These are phyloP conservation scores for Tilletia caries DNA, from an alignment of 1,284 basidiomycete genomes.

Conservation along the genomic window DNA sequence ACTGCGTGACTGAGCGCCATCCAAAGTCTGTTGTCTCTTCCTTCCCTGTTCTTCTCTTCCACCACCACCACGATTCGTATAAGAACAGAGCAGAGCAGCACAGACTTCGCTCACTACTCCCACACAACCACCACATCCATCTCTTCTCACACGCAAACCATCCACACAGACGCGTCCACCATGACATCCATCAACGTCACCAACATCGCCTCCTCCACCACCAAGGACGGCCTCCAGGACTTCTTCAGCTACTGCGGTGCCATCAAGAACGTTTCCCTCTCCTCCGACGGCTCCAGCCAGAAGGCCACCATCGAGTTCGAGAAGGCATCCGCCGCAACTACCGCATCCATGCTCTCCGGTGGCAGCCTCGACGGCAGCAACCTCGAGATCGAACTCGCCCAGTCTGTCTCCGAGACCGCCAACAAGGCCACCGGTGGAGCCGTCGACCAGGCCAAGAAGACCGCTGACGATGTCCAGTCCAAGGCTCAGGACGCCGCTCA, in stretches of 20 bases:
- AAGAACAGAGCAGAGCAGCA: too few relatives aligned
- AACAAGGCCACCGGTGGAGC: conserved; percentile 12
- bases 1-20: too few relatives aligned
- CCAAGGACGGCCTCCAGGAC: conserved; percentile 39
- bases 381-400: conserved; percentile 28
- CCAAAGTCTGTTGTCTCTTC: too few relatives aligned
- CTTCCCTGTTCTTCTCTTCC: too few relatives aligned
- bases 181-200: conserved; percentile 30
- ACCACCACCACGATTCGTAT: too few relatives aligned
- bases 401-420: conserved; percentile 14
- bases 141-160: neutral
- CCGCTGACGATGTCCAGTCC: neutral
- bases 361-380: conserved; percentile 39
- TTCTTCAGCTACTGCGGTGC: conserved; percentile 39
- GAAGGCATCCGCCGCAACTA: conserved; percentile 11
- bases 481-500: neutral
- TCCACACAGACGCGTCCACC: neutral
- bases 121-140: too few relatives aligned
- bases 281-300: neutral
- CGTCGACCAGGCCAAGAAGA: neutral
- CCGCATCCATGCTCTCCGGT: conserved; percentile 28
- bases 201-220: conserved; percentile 30
- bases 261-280: conserved; percentile 32
- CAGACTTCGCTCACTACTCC: too few relatives aligned
- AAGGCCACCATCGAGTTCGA: conserved; percentile 18